These are phyloP conservation scores for Alternaria postmessia DNA, from an alignment of 2,329 filamentous ascomycete species.

Conservation along the genomic window DNA sequence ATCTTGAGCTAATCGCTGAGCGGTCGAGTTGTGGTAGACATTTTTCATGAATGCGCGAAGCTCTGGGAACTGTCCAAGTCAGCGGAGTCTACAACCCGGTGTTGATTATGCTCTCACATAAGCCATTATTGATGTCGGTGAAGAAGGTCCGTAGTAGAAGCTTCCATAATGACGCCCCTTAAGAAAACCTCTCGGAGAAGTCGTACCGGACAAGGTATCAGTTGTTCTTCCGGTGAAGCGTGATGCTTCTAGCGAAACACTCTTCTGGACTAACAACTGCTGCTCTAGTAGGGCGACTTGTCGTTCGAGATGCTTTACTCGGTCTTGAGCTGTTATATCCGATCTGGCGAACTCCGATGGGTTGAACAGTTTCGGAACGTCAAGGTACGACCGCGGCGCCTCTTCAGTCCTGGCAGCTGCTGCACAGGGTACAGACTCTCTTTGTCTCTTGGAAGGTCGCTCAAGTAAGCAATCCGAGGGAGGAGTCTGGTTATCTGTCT, in stretches of 20 bases:
- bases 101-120: slow-evolving; percentile 17
- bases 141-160: slow-evolving; percentile 47
- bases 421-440: not conserved
- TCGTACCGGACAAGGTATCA: not conserved
- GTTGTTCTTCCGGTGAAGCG: not conserved
- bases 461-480: not conserved
- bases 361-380: not conserved
- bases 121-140: slow-evolving; percentile 38
- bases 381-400: not conserved
- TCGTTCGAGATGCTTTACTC: slow-evolving; percentile 12
- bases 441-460: not conserved
- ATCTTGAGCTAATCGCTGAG: slow-evolving; percentile 33
- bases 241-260: not conserved
- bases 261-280: not conserved
- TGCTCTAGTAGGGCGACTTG: not conserved
- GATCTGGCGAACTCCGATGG: not conserved
- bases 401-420: not conserved
- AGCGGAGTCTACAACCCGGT: not conserved
- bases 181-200: slow-evolving; percentile 20
- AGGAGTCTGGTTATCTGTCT: slow-evolving; percentile 22
- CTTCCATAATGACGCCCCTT: slow-evolving; percentile 49
- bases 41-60: slow-evolving; percentile 37
- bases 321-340: slow-evolving; percentile 7
- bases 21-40: slow-evolving; percentile 29
- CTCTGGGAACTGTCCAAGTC: slow-evolving; percentile 41